phyloP scores from a whole-genome alignment of 1,284 basidiomycete species.

The Schizopora paradoxa region DNA sequence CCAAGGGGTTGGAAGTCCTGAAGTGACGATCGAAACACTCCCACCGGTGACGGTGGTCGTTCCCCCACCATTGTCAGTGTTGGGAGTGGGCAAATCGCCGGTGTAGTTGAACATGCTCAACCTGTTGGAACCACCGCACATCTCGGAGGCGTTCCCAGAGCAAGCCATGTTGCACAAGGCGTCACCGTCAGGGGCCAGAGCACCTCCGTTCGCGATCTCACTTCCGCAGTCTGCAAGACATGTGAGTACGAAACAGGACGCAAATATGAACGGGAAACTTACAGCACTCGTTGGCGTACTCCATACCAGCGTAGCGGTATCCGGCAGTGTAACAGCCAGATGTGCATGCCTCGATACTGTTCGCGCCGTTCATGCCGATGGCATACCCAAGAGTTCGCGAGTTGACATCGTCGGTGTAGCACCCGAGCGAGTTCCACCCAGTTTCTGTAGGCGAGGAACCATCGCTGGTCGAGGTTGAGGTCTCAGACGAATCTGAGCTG shows the following conservation, averaged over 20 bases:
- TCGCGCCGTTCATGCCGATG: slow-evolving; percentile 5
- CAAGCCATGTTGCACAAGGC: slow-evolving; percentile 69
- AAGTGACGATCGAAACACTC: slow-evolving; percentile 25
- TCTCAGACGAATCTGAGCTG: no score
- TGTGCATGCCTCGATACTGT: slow-evolving; percentile 19
- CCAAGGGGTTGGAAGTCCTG: slow-evolving; percentile 48
- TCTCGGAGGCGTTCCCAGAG: slow-evolving; percentile 50
- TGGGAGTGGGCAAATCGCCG: slow-evolving; percentile 40
- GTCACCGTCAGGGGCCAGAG: slow-evolving; percentile 35
- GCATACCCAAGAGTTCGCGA: slow-evolving; percentile 4
- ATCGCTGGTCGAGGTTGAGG: no score
- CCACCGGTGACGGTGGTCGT: no score
- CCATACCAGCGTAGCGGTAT: slow-evolving; percentile 21
- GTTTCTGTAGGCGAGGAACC: slow-evolving; percentile 1
- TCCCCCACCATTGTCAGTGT: slow-evolving; percentile 37
- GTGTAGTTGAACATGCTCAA: slow-evolving; percentile 62
- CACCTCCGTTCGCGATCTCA: slow-evolving; percentile 41
- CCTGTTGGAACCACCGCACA: slow-evolving; percentile 61
- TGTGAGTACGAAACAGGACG: slow-evolving; percentile 6
- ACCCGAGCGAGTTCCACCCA: neutral
- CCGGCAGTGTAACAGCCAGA: slow-evolving; percentile 9
- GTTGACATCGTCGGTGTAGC: slow-evolving; percentile 3
- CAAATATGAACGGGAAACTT: neutral
- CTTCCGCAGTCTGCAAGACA: slow-evolving; percentile 46
- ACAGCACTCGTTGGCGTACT: slow-evolving; percentile 22